Evolutionary conservation across 2,329 filamentous ascomycete species (phyloP).

Genomic region (Fusarium denticulatum): DNA sequence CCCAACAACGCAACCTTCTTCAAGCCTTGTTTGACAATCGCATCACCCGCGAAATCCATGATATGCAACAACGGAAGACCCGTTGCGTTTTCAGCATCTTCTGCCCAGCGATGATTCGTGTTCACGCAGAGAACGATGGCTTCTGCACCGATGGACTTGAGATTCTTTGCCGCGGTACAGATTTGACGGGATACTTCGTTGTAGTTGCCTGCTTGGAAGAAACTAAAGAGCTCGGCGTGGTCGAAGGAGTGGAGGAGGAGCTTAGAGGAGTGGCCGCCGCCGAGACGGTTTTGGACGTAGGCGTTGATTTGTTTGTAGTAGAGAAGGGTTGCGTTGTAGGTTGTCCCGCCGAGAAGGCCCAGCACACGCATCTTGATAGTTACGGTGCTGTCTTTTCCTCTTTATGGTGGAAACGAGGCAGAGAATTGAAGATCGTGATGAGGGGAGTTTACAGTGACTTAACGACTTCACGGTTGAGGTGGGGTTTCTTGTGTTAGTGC

Average conservation of each 20-base stretch:
- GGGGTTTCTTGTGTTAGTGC: background rate
- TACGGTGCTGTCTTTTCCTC: accelerated
- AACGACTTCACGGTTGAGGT: background rate
- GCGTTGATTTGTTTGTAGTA: conserved; percentile 13
- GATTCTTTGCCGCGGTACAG: background rate
- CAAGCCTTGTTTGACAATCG: background rate
- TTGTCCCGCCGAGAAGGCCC: conserved; percentile 5
- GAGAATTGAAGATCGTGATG: background rate
- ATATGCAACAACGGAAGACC: background rate
- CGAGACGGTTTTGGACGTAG: background rate
- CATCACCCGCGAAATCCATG: background rate
- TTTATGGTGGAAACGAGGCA: background rate
- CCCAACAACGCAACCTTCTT: conserved; percentile 1
- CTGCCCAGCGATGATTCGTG: conserved; percentile 6
- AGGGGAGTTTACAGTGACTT: background rate
- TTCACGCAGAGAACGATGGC: conserved; percentile 17
- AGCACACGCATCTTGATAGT: background rate
- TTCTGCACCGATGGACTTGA: conserved; percentile 7
- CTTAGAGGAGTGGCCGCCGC: conserved; percentile 1
- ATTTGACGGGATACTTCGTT: conserved; percentile 3
- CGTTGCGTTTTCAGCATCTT: background rate
- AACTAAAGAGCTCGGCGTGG: background rate
- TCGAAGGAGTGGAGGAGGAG: conserved; percentile 10
- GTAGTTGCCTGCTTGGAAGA: conserved; percentile 2
- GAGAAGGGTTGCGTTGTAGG: background rate